These are phyloP conservation scores for Ceratocystis alfenasii DNA, from an alignment of 2,329 filamentous ascomycete genomes.

Conservation along the genomic window DNA sequence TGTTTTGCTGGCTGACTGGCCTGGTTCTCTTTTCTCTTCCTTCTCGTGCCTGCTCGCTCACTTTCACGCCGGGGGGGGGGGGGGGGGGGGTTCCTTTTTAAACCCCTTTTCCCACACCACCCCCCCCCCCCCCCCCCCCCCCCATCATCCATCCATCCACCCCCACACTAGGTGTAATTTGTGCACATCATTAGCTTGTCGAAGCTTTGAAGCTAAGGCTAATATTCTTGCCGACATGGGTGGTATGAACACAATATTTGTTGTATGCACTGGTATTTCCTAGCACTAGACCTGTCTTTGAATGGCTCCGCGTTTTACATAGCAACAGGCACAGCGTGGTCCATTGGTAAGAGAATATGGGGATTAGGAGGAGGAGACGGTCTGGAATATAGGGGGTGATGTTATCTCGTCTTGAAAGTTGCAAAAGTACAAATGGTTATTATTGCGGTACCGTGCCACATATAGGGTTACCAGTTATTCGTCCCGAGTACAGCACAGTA, in stretches of 20 bases:
- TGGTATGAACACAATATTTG: not conserved
- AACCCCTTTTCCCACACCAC: not conserved
- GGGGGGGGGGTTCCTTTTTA: too few relatives aligned
- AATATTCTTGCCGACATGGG: not conserved
- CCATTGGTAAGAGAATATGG: too few relatives aligned
- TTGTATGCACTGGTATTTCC: not conserved
- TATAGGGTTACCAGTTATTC: too few relatives aligned
- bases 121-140: not conserved
- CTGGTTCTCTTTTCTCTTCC: not conserved
- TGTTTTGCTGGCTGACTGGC: not conserved
- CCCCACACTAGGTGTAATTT: not conserved
- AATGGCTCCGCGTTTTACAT: not conserved
- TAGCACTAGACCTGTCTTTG: not conserved
- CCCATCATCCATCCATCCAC: too few relatives aligned
- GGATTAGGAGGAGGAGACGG: too few relatives aligned
- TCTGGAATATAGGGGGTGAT: not conserved
- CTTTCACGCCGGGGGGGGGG: not conserved
- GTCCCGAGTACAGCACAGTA: too few relatives aligned
- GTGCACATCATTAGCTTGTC: not conserved
- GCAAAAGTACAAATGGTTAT: not conserved
- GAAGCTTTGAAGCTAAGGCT: not conserved
- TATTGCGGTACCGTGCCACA: too few relatives aligned
- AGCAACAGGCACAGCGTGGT: not conserved
- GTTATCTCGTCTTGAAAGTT: not conserved
- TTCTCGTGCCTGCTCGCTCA: not conserved